Evolutionary conservation across 208 protist species (phyloP), one percentile per base, ranked within the genome.

Genomic region (Blastocrithidia nonstop): DNA sequence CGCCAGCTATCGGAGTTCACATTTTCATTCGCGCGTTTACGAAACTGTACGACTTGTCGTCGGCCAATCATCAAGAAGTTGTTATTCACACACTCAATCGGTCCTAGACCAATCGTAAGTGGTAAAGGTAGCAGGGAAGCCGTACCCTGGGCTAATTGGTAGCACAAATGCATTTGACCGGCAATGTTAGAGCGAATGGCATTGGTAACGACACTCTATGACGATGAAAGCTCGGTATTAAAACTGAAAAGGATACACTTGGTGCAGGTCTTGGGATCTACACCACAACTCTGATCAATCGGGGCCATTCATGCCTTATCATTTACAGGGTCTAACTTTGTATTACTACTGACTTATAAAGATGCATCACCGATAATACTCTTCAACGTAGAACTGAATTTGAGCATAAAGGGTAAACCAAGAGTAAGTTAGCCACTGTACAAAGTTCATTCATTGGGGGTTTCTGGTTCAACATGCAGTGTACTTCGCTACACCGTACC

Each of bases 241-340:
- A 74, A 50, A n/a, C 43, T 42, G 42, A 93, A 80, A 15, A 56
- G 3, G 36, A 88, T 53, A 50, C 83, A 93, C 4, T 13, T 13
- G 6, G 29, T 1, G 49, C 83, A 93, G 16, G 36, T 56, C 29
- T 52, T 46, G 13, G 57, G 69, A 36, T 66, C 38, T 17, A 68
- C 47, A 5, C 50, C 73, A 56, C 83, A 93, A 56, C 45, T 80
- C 42, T 71, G 45, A 17, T 20, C 64, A 5, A 57, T 52, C 23
- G 76, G 75, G n/a, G 62, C 71, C 5, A 73, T 65, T 76, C 78
- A 93, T 9, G 45, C 68, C 6, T 68, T 13, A 50, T 93, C 77
- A 3, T 43, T 32, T 7, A 40, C 49, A 2, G 69, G 52, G 27
- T 74, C 31, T 23, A 43, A 49, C 25, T 35, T n/a, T 35, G 25